Percentiles rank a stretch among this genome's conserved stretches.
Conservation (phyloP, 176 grass and related monocot species). For the Juncus inflexus region DNA sequence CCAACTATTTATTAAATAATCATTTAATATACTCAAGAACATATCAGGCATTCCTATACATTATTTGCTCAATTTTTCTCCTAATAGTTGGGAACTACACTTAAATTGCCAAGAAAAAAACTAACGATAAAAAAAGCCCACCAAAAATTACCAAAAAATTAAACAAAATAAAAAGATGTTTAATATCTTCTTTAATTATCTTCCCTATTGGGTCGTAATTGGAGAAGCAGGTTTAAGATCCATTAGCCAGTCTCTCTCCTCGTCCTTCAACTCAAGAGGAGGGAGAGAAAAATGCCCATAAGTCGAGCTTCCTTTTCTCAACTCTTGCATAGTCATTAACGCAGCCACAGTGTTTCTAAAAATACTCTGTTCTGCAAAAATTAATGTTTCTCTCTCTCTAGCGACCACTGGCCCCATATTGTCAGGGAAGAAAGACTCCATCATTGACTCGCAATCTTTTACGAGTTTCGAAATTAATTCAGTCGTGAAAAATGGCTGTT, state of each 20-base stretch:
- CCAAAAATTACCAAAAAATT: neutral
- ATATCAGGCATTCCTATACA: too few species aligned
- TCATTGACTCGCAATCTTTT: slow-evolving; percentile 67
- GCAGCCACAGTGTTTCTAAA: slow-evolving; percentile 83
- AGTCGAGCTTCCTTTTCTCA: slow-evolving; percentile 85
- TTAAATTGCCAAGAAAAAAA: neutral
- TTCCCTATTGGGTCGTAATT: slow-evolving; percentile 43
- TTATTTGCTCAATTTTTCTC: too few species aligned
- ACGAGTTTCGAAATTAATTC: slow-evolving; percentile 64
- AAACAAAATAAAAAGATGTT: neutral
- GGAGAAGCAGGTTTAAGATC: slow-evolving; percentile 39
- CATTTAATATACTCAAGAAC: too few species aligned
- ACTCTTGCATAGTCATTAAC: slow-evolving; percentile 73
- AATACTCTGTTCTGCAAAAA: slow-evolving; percentile 40
- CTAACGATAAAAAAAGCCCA: neutral
- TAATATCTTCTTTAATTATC: neutral
- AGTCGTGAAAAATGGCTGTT: slow-evolving; percentile 86
- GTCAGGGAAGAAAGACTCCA: slow-evolving; percentile 55
- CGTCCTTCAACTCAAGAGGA: slow-evolving; percentile 43
- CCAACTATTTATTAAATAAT: too few species aligned
- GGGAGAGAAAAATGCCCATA: slow-evolving; percentile 73
- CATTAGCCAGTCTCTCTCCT: slow-evolving; percentile 48
- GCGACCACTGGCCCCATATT: slow-evolving; percentile 13
- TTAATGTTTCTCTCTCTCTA: slow-evolving; percentile 26
- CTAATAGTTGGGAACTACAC: too few species aligned